Evolutionary conservation across 495 filamentous ascomycete genomes (phyloP), one percentile per base, ranked within the genome.

Genomic region (Neurospora sp.): DNA sequence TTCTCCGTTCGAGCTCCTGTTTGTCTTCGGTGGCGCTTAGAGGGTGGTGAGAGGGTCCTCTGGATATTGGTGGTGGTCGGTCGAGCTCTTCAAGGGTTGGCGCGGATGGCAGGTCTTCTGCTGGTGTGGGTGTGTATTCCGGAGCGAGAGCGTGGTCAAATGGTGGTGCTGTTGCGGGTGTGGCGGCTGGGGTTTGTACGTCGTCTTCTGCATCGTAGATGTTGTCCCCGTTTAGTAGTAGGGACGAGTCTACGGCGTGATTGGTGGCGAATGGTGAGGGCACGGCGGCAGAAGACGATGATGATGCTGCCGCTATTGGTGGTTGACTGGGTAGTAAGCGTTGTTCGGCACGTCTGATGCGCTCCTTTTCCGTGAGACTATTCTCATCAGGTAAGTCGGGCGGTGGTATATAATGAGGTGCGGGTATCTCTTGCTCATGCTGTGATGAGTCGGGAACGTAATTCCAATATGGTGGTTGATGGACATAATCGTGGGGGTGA

Each of bases 1-100:
- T 86, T 69, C 86, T 89, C 7, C 92, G 88, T 78, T 97, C 93
- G 28, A 93, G 85, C 77, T 97, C 95, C 76, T 92, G 90, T 79
- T 97, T 97, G 78, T 97, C 94, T 31, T 94, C 92, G n/a, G 81
- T 82, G 24, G 75, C 6, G 54, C 54, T 62, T 62, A 62, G 15
- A 62, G 54, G 54, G 54, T 62, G 54, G 7, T 62, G 54, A 2
- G 28, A 62, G 10, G 54, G 28, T 34, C 54, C 54, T 62, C 54
- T 15, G 15, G 28, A 34, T 62, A 62, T 62, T 62, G 54, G 54
- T 17, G 54, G 54, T 62, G 54, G 54, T 31, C 17, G 54, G 15
- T 62, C 54, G 7, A 88, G 75, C 39, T 88, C 86, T 11, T 82
- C 82, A 7, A 84, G 76, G 1, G 81, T 78, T 17, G 86, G 87